Evolutionary conservation across 148 eudicot genomes (phyloP), one percentile per base, ranked within the genome.

Genomic region (Nyssa sinensis): DNA sequence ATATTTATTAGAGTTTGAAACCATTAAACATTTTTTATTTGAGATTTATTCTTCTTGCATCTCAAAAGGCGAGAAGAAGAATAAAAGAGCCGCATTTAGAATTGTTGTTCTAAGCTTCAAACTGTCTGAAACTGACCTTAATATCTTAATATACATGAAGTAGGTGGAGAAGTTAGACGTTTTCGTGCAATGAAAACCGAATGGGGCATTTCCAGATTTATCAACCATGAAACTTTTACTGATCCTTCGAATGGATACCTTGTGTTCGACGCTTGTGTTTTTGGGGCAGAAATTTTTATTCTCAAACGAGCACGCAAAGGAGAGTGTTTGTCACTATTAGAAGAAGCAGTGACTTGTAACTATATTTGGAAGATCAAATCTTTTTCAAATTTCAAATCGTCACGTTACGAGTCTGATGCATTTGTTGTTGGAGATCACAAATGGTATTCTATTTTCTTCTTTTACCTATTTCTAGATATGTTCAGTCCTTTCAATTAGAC

Each of bases 111-210:
- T n/a, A n/a, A n/a, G n/a, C n/a, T n/a, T n/a, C n/a, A n/a, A n/a
- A n/a, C n/a, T 55, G 21, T 19, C 19, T n/a, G 25, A 55, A 55
- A n/a, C 5, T 1, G 6, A 17, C 21, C 21, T 2, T 1, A 21
- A 23, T n/a, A 55, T 55, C 59, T 55, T 55, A 17, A n/a, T 35
- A 24, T 33, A n/a, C n/a, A n/a, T n/a, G n/a, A n/a, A n/a, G 79
- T 33, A 76, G 74, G 35, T 17, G 68, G 66, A 39, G 59, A 66
- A 11, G 33, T 19, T 6, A 65, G 39, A 24, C 80, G 76, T 35
- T 71, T 77, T 67, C 80, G 71, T 19, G 66, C 71, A 41, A 77
- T 77, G 80, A 71, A 71, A 32, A 77, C 75, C 0, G 71, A 71
- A 30, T 71, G 66, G 71, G 76, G 75, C 2, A 31, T 71, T 5